phyloP scores from a whole-genome alignment of 768 basidiomycete species.

The Suillus tomentosus region DNA sequence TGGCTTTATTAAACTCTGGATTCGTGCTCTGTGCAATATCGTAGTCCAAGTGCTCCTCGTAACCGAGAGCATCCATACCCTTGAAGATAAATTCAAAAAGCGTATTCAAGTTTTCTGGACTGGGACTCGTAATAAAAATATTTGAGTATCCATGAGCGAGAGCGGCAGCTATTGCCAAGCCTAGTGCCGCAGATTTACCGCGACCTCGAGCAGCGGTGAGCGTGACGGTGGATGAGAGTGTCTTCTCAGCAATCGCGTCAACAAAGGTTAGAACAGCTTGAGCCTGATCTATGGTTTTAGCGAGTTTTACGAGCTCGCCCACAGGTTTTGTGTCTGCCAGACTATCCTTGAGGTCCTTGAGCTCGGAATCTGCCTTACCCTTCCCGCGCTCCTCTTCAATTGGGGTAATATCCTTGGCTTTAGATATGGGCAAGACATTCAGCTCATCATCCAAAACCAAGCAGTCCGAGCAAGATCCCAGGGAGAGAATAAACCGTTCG shows the following conservation, averaged over 20 bases:
- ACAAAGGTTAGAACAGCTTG: slow-evolving; percentile 93
- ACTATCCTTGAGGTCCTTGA: slow-evolving; percentile 76
- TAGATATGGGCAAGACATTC: slow-evolving; percentile 94
- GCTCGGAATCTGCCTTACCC: slow-evolving; percentile 59
- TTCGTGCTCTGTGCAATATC: slow-evolving; percentile 96
- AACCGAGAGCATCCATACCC: slow-evolving; percentile 90
- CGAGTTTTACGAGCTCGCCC: slow-evolving; percentile 85
- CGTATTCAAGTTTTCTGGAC: slow-evolving; percentile 96
- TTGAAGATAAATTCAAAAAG: slow-evolving; percentile 99
- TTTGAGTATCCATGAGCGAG: slow-evolving; percentile 94
- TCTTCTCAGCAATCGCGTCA: slow-evolving; percentile 91
- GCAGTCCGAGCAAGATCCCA: slow-evolving; percentile 91
- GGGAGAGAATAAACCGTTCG: slow-evolving; percentile 96
- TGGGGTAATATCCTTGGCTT: slow-evolving; percentile 87
- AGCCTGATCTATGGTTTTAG: slow-evolving; percentile 93
- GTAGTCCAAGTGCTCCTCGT: slow-evolving; percentile 97
- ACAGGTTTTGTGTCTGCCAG: slow-evolving; percentile 83
- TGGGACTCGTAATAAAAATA: slow-evolving; percentile 97
- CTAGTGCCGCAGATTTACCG: slow-evolving; percentile 96
- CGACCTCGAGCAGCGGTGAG: slow-evolving; percentile 94
- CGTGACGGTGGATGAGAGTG: slow-evolving; percentile 90
- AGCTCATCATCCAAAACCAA: slow-evolving; percentile 96
- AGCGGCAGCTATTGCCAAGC: slow-evolving; percentile 90
- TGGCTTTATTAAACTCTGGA: slow-evolving; percentile 91
- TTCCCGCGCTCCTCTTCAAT: slow-evolving; percentile 52